A percentile compares a stretch with the other conserved stretches of the same genome.
These are phyloP conservation scores for Xylariomycetidae sp. DNA, from an alignment of 2,329 filamentous ascomycete genomes.

Conservation along the genomic window DNA sequence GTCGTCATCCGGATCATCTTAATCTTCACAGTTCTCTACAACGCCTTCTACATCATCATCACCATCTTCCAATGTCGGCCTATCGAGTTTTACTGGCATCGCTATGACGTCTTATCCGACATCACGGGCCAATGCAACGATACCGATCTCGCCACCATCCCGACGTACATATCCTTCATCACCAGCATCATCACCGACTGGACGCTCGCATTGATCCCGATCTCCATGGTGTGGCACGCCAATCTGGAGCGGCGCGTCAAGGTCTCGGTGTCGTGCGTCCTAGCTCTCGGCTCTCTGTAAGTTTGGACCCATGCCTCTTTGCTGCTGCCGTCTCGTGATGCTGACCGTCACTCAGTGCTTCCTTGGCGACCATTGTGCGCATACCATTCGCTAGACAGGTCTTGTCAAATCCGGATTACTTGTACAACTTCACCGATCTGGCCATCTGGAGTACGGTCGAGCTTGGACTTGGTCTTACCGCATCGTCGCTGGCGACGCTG, in stretches of 20 bases:
- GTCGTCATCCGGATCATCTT: not conserved
- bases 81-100: constrained; percentile 1
- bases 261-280: not conserved
- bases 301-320: not conserved
- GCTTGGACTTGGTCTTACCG: not conserved
- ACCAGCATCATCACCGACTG: constrained; percentile 1
- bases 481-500: not conserved
- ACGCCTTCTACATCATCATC: not conserved
- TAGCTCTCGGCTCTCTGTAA: not conserved
- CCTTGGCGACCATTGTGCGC: not conserved
- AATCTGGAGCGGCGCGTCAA: not conserved
- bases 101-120: not conserved
- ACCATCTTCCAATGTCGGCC: constrained; percentile 1
- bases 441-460: constrained; percentile 1
- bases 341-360: not conserved
- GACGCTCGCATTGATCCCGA: not conserved
- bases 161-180: not conserved
- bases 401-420: not conserved
- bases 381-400: not conserved
- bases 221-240: constrained; percentile 1
- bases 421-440: constrained; percentile 1
- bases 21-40: not conserved
- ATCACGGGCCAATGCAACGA: constrained; percentile 1
- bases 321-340: too few species aligned
- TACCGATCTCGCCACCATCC: not conserved